These are phyloP conservation scores for Arctostaphylos glauca DNA, from an alignment of 148 eudicot genomes.

Conservation along the genomic window DNA sequence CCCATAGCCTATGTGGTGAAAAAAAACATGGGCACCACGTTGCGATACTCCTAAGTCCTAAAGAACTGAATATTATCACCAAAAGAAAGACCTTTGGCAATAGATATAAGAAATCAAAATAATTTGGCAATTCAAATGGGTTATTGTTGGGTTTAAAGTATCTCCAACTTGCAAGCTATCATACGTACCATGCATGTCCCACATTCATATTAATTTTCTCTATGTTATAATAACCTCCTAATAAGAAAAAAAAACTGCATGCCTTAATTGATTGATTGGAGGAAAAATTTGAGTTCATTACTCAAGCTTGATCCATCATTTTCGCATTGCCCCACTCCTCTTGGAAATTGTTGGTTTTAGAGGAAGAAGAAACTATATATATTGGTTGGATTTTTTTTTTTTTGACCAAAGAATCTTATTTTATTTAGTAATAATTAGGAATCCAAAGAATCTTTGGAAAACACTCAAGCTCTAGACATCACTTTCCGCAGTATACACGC, in stretches of 20 bases:
- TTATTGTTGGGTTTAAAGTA: not conserved
- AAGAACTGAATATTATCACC: no score
- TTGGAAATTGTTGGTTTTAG: not conserved
- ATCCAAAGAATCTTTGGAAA: not conserved
- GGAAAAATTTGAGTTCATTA: slow-evolving; percentile 12
- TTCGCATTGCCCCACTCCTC: not conserved
- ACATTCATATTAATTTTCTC: not conserved
- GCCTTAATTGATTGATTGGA: not conserved
- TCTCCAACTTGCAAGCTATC: not conserved
- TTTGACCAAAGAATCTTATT: not conserved
- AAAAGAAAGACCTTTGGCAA: no score
- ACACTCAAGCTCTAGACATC: not conserved
- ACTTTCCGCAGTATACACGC: not conserved
- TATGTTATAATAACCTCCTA: not conserved
- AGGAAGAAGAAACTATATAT: not conserved
- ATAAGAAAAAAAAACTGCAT: not conserved
- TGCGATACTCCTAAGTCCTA: no score
- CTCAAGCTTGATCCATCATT: slow-evolving; percentile 14
- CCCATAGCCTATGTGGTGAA: no score
- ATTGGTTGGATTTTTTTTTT: not conserved
- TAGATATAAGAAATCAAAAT: no score
- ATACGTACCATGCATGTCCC: not conserved
- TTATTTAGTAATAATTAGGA: not conserved
- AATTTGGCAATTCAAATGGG: no score
- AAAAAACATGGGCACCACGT: no score